phyloP scores from a whole-genome alignment of 1,284 basidiomycete species.

The Cryptococcus sp. region DNA sequence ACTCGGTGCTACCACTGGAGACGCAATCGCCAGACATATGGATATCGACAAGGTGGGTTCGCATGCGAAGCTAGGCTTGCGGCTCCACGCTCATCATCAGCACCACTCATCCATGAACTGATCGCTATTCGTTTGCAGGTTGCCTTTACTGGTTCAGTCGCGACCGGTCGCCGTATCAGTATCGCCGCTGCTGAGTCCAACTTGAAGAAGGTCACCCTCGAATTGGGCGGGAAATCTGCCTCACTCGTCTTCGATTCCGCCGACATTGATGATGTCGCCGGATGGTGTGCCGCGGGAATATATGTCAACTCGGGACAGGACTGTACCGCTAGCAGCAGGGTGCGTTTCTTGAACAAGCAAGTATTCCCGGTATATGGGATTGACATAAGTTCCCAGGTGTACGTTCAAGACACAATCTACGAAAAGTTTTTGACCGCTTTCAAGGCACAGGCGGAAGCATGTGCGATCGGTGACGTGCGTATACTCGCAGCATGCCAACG shows the following conservation, averaged over 20 bases:
- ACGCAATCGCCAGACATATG: conserved; percentile 72
- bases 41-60: conserved; percentile 70
- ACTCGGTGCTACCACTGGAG: conserved; percentile 78
- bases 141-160: conserved; percentile 63
- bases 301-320: conserved; percentile 44
- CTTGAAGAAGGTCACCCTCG: conserved; percentile 49
- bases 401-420: conserved; percentile 80
- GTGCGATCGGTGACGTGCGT: conserved; percentile 51
- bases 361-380: no score
- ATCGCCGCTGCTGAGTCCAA: conserved; percentile 70
- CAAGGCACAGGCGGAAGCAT: conserved; percentile 64
- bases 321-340: conserved; percentile 67
- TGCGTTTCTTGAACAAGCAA: conserved; percentile 42
- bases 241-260: conserved; percentile 56
- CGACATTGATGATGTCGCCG: conserved; percentile 72
- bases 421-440: conserved; percentile 73
- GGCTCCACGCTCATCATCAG: conserved; percentile 9
- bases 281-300: conserved; percentile 45
- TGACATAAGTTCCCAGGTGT: conserved; percentile 53
- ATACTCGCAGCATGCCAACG: no score
- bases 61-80: not conserved
- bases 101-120: not conserved
- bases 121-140: conserved; percentile 35
- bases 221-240: conserved; percentile 60
- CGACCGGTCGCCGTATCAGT: conserved; percentile 82